phyloP scores from a whole-genome alignment of 2,329 filamentous ascomycete species.

The Dendryphion nanum region DNA sequence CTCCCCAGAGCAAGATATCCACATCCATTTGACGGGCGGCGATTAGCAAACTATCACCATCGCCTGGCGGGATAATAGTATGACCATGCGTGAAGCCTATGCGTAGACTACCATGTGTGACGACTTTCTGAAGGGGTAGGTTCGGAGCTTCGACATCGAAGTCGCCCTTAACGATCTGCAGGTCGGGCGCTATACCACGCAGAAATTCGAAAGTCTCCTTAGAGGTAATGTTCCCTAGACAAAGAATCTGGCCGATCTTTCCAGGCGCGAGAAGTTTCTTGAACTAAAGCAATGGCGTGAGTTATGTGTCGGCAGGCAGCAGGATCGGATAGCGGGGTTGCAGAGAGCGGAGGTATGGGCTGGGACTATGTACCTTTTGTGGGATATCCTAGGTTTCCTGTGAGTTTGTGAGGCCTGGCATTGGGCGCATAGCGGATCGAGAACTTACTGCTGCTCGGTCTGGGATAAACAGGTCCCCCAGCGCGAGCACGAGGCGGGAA shows the following conservation, averaged over 20 bases:
- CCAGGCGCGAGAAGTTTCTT: slow-evolving; percentile 59
- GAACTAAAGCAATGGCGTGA: slow-evolving; percentile 27
- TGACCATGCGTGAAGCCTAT: slow-evolving; percentile 72
- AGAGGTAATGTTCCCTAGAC: slow-evolving; percentile 58
- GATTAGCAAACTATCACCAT: slow-evolving; percentile 65
- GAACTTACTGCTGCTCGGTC: slow-evolving; percentile 41
- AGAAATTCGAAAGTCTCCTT: slow-evolving; percentile 59
- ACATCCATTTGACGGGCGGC: slow-evolving; percentile 71
- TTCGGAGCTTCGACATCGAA: slow-evolving; percentile 68
- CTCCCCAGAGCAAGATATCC: slow-evolving; percentile 67
- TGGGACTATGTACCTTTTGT: slow-evolving; percentile 37
- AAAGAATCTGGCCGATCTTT: slow-evolving; percentile 59
- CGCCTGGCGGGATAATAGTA: slow-evolving; percentile 67
- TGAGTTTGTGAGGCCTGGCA: slow-evolving; percentile 37
- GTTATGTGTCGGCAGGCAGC: slow-evolving; percentile 1
- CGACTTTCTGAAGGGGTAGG: slow-evolving; percentile 65
- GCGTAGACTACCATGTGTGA: slow-evolving; percentile 65
- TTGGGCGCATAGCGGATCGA: slow-evolving; percentile 3
- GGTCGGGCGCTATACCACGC: slow-evolving; percentile 56
- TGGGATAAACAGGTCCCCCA: slow-evolving; percentile 45
- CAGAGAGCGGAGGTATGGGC: neutral
- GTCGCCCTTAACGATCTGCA: slow-evolving; percentile 69
- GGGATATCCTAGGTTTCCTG: slow-evolving; percentile 42
- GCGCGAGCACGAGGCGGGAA: slow-evolving; percentile 41
- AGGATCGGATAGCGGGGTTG: slow-evolving; percentile 1